phyloP scores from a whole-genome alignment of 495 filamentous ascomycete species.

The Neurospora tetrasperma region DNA sequence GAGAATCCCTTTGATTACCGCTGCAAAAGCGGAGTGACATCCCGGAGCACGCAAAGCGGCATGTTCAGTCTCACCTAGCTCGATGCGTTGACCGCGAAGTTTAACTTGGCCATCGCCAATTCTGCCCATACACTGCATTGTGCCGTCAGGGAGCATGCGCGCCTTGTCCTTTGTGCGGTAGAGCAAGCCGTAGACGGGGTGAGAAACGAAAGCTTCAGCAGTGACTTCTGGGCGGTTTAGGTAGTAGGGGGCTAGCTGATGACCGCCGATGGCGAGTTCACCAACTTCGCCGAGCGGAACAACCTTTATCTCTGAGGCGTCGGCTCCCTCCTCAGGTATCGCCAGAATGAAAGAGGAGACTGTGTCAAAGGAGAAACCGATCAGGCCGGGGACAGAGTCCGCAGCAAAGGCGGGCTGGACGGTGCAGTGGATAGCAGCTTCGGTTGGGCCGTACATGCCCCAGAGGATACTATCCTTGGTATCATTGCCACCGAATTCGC shows the following conservation, averaged over 20 bases:
- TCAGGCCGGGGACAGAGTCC: slow-evolving; percentile 47
- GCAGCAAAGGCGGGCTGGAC: slow-evolving; percentile 26
- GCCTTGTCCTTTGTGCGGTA: slow-evolving; percentile 87
- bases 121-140: slow-evolving; percentile 73
- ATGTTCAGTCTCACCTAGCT: slow-evolving; percentile 76
- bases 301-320: slow-evolving; percentile 28
- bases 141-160: slow-evolving; percentile 53
- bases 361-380: slow-evolving; percentile 63
- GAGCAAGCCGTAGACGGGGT: slow-evolving; percentile 42
- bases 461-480: slow-evolving; percentile 46
- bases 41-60: slow-evolving; percentile 45
- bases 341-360: slow-evolving; percentile 64
- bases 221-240: slow-evolving; percentile 76
- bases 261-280: slow-evolving; percentile 74
- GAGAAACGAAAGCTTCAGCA: slow-evolving; percentile 50
- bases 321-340: slow-evolving; percentile 13
- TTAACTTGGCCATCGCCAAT: slow-evolving; percentile 73
- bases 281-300: slow-evolving; percentile 59
- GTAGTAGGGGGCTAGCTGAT: slow-evolving; percentile 70
- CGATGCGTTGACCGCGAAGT: slow-evolving; percentile 68
- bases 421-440: slow-evolving; percentile 65
- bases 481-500: slow-evolving; percentile 54
- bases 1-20: slow-evolving; percentile 48
- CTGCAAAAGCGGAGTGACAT: slow-evolving; percentile 45
- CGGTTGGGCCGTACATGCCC: slow-evolving; percentile 84